Percentiles rank a stretch among this genome's conserved stretches.
These are phyloP conservation scores for Syncephalastrum contaminatum DNA, from an alignment of 371 early-diverging fungal species.

Conservation along the genomic window DNA sequence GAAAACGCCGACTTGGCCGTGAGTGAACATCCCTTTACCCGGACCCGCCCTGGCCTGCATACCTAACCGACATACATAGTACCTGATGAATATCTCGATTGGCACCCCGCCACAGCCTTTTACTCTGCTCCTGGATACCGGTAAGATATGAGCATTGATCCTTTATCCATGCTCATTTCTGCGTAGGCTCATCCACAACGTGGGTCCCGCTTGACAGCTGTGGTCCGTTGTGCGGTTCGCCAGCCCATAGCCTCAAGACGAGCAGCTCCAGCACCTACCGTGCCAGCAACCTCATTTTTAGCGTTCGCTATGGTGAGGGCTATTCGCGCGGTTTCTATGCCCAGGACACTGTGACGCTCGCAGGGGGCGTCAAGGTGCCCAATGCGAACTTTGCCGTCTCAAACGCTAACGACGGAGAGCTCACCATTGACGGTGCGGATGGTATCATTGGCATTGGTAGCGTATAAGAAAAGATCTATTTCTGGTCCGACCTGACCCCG, in stretches of 20 bases:
- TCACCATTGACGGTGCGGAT: constrained; percentile 39
- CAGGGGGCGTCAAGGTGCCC: constrained; percentile 22
- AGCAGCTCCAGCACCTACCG: constrained; percentile 23
- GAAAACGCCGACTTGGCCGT: constrained; percentile 22
- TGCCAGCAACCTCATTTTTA: constrained; percentile 17
- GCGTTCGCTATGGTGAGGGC: constrained; percentile 43
- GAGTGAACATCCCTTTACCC: constrained; percentile 1
- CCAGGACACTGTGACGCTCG: constrained; percentile 31
- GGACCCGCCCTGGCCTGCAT: neutral
- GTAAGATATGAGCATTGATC: neutral
- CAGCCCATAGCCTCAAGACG: constrained; percentile 23
- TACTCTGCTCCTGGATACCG: constrained; percentile 42
- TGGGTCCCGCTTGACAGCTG: constrained; percentile 42
- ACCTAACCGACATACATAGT: constrained; percentile 11
- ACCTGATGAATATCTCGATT: constrained; percentile 38
- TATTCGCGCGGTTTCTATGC: constrained; percentile 39
- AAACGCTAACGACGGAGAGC: constrained; percentile 43
- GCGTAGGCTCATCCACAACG: constrained; percentile 39
- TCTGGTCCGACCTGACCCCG: too few species aligned
- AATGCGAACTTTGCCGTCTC: constrained; percentile 40
- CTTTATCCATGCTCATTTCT: neutral
- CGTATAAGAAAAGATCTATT: neutral
- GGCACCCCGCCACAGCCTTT: constrained; percentile 47
- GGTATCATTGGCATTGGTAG: constrained; percentile 42
- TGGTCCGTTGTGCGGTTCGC: constrained; percentile 34